Conservation (phyloP, 768 basidiomycete genomes). For the Termitomyces sp. region DNA sequence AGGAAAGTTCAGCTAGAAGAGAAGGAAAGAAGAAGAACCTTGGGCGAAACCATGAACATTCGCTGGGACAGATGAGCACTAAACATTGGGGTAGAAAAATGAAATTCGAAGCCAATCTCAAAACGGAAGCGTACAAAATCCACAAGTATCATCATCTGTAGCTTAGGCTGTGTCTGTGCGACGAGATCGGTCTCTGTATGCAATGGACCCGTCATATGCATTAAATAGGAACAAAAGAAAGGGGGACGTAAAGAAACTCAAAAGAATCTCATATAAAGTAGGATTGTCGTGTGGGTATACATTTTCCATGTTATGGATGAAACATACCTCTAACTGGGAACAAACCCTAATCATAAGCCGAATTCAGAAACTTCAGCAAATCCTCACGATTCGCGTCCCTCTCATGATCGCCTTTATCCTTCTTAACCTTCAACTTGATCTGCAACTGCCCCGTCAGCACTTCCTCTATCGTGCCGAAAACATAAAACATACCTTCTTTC, state of each 20-base stretch:
- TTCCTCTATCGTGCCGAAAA: not conserved
- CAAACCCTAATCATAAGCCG: conserved; percentile 15
- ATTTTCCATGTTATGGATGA: not conserved
- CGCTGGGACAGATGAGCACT: not conserved
- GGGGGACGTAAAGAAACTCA: not conserved
- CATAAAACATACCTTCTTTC: conserved; percentile 17
- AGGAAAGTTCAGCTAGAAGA: no score
- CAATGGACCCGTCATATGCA: not conserved
- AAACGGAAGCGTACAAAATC: not conserved
- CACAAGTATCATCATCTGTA: not conserved
- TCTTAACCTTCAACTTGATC: conserved; percentile 24
- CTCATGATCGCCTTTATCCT: conserved; percentile 22
- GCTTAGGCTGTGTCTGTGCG: not conserved
- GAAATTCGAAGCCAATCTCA: not conserved
- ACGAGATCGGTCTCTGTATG: not conserved
- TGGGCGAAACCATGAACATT: not conserved
- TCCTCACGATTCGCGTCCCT: conserved; percentile 21
- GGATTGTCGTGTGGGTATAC: not conserved
- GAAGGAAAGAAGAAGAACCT: no score
- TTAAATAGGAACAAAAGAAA: not conserved
- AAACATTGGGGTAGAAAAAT: not conserved
- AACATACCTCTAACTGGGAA: not conserved
- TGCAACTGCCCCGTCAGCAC: not conserved
- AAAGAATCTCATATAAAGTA: not conserved
- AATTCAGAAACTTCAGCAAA: conserved; percentile 20